phyloP scores from a whole-genome alignment of 257 asterid genomes.

The Linderniella brevidens region DNA sequence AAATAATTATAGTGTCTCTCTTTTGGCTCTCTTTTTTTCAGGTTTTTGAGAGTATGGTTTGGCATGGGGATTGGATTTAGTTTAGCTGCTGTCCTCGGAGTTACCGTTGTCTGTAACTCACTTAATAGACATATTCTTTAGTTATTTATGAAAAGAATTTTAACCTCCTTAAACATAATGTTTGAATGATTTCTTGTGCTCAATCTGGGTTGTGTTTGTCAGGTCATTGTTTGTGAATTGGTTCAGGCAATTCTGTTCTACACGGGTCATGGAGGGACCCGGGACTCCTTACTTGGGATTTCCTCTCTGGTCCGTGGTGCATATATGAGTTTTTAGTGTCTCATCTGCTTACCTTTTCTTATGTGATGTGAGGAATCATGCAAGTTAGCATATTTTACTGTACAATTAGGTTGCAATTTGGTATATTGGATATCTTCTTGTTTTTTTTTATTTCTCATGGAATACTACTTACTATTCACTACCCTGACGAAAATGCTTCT shows the following conservation, averaged over 20 bases:
- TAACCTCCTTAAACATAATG: not conserved
- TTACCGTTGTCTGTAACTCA: constrained; percentile 24
- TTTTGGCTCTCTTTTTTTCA: constrained; percentile 4
- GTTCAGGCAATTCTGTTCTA: constrained; percentile 22
- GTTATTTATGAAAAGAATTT: not conserved
- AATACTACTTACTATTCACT: no score
- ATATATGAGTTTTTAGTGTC: not conserved
- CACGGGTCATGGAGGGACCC: constrained; percentile 18
- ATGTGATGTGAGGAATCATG: no score
- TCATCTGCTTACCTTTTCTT: no score
- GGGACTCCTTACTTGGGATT: constrained; percentile 22
- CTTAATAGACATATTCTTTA: not conserved
- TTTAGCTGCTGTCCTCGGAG: constrained; percentile 44
- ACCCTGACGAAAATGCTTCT: not conserved
- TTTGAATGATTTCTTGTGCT: not conserved
- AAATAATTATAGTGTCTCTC: not conserved
- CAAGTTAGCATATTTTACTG: no score
- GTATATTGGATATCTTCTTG: not conserved
- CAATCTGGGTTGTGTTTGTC: constrained; percentile 7
- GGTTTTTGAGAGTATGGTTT: constrained; percentile 63
- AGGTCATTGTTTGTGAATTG: constrained; percentile 48
- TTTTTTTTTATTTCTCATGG: not conserved
- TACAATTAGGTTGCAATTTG: no score
- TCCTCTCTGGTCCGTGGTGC: constrained; percentile 35
- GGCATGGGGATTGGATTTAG: constrained; percentile 69